Evolutionary conservation across 2,329 filamentous ascomycete species (phyloP).

Genomic region (Tolypocladium tropicale): DNA sequence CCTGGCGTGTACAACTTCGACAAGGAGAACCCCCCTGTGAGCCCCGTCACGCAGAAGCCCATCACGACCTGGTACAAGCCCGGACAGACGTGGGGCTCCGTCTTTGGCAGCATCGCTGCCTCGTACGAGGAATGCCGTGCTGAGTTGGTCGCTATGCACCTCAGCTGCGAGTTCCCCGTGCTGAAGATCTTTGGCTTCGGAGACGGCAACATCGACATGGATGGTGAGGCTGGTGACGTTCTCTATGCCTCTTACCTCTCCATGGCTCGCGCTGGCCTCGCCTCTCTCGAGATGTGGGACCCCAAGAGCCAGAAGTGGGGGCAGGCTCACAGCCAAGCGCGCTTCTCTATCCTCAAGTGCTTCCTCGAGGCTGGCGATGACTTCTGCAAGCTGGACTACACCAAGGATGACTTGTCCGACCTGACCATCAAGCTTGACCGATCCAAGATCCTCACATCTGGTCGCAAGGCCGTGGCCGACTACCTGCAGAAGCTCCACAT

Average conservation of each 20-base stretch:
- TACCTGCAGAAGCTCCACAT: slow-evolving; percentile 89
- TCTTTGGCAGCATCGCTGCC: slow-evolving; percentile 79
- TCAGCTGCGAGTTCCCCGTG: slow-evolving; percentile 81
- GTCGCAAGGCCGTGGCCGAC: slow-evolving; percentile 72
- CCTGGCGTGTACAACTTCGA: slow-evolving; percentile 85
- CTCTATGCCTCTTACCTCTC: slow-evolving; percentile 81
- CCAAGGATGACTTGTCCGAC: slow-evolving; percentile 64
- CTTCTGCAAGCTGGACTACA: slow-evolving; percentile 75
- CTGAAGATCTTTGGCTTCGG: slow-evolving; percentile 89
- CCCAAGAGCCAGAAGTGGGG: slow-evolving; percentile 87
- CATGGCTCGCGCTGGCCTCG: slow-evolving; percentile 89
- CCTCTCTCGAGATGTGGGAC: slow-evolving; percentile 89
- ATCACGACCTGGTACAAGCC: slow-evolving; percentile 87
- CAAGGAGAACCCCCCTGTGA: slow-evolving; percentile 66
- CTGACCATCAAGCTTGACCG: slow-evolving; percentile 76
- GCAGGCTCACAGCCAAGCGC: slow-evolving; percentile 83
- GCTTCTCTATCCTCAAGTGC: slow-evolving; percentile 76
- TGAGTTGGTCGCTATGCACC: slow-evolving; percentile 85
- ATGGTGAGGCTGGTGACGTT: slow-evolving; percentile 72
- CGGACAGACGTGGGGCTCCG: slow-evolving; percentile 87
- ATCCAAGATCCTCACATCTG: slow-evolving; percentile 74
- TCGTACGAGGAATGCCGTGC: slow-evolving; percentile 93
- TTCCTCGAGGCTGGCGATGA: slow-evolving; percentile 79
- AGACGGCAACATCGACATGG: slow-evolving; percentile 61
- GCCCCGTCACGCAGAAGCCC: slow-evolving; percentile 64